phyloP scores from a whole-genome alignment of 257 asterid genomes.

The Fraxinus excelsior region DNA sequence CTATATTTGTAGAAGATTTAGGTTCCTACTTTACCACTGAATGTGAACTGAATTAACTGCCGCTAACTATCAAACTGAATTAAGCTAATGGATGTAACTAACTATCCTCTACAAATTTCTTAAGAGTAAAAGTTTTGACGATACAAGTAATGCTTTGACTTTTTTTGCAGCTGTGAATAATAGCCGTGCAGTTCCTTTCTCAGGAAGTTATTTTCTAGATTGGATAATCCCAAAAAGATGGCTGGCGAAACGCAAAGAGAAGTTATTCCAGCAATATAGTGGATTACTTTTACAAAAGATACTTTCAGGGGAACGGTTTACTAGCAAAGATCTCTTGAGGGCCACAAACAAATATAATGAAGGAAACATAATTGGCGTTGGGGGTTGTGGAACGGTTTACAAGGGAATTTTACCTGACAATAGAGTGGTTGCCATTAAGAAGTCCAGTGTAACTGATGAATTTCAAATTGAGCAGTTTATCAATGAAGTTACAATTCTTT shows the following conservation, averaged over 20 bases:
- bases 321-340: constrained; percentile 33
- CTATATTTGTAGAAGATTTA: no score
- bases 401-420: constrained; percentile 40
- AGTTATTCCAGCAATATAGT: constrained; percentile 46
- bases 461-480: constrained; percentile 41
- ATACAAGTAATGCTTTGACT: no score
- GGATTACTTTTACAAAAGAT: constrained; percentile 39
- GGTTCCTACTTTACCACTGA: no score
- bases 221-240: constrained; percentile 33
- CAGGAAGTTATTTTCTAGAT: constrained; percentile 28
- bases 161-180: no score
- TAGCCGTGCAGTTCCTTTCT: no score
- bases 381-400: constrained; percentile 40
- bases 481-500: constrained; percentile 37
- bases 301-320: no score
- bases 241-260: constrained; percentile 30
- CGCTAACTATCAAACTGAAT: no score
- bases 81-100: no score
- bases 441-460: constrained; percentile 26
- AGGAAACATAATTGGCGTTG: constrained; percentile 33
- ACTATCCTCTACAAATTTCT: no score
- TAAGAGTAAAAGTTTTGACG: no score
- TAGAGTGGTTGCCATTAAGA: constrained; percentile 35
- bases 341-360: constrained; percentile 44
- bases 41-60: no score